Conservation (phyloP, 345 rosid genomes). For the Theobroma cacao region DNA sequence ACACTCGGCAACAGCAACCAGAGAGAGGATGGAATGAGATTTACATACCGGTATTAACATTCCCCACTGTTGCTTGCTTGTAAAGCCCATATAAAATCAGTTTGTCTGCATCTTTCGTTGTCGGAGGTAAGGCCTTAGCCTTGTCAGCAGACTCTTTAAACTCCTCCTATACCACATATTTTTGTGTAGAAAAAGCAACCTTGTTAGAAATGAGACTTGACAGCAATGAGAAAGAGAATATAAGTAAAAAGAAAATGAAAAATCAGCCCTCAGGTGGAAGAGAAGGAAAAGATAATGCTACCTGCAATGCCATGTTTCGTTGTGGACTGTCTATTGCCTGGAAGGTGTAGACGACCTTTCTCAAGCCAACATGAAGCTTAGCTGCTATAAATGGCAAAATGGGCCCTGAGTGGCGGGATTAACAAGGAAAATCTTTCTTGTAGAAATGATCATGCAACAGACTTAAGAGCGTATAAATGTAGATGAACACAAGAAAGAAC, state of each 20-base stretch:
- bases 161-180: not conserved
- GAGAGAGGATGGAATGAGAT: not conserved
- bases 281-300: not conserved
- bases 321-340: not conserved
- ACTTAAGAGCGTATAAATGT: not conserved
- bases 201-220: no score
- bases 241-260: not conserved
- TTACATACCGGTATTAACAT: conserved; percentile 7
- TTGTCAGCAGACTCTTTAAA: conserved; percentile 17
- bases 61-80: conserved; percentile 33
- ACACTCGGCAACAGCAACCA: not conserved
- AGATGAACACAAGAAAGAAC: not conserved
- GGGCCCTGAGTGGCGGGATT: not conserved
- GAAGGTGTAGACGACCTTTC: not conserved
- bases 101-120: conserved; percentile 29
- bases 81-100: conserved; percentile 32
- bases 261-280: not conserved
- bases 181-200: not conserved
- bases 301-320: not conserved
- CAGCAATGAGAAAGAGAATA: not conserved
- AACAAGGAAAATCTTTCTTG: not conserved
- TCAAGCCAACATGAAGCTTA: not conserved
- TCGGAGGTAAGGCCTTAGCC: conserved; percentile 28
- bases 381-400: not conserved
- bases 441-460: not conserved